Evolutionary conservation across 2,329 filamentous ascomycete genomes (phyloP), one percentile per base, ranked within the genome.

Genomic region (Ophiostoma tasmaniense): DNA sequence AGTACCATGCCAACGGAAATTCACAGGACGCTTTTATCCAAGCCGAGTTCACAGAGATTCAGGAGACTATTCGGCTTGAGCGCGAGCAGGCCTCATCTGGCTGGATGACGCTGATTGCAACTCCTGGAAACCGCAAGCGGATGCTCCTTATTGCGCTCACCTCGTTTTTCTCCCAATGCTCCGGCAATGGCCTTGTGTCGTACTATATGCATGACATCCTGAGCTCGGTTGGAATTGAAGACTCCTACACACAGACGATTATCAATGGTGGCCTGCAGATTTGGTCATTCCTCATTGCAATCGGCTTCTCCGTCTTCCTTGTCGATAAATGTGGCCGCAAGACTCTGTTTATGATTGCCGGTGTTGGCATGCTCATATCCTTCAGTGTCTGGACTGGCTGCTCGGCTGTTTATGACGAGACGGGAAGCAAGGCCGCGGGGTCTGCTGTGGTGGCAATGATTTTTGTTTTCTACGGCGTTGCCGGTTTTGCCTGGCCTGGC

Each of bases 1-100:
- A 70, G 59, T 72, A 70, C 69, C 72, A 73, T 61, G 71, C 68
- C 61, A 61, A 67, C 55, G 71, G 67, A 22, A 68, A 71, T 35
- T 62, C 78, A 7, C 75, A 80, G 37, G 85, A 83, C 0, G 77
- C 81, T 11, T 80, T 87, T 14, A 84, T 88, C 28, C 80, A 82
- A 67, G 85, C 84, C 10, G 87, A 89, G 73, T 84, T 88, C 73
- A 81, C 81, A 0, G 85, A 89, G 75, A 89, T 89, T 72, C 79
- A 83, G 71, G 79, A 81, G 3, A 85, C 85, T 3, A 82, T 87
- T 72, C 80, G 81, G 68, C 73, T 85, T 14, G 84, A 87, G 73
- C 75, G 83, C 42, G 83, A 88, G 70, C 76, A 81, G 82, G 83
- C 35, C 76, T 75, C 70, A 73, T 75, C 70, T 82, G 81, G 6